Base-by-base conservation (phyloP, 352 stramenopile species). In the Phytopythium chamaehyphon region DNA sequence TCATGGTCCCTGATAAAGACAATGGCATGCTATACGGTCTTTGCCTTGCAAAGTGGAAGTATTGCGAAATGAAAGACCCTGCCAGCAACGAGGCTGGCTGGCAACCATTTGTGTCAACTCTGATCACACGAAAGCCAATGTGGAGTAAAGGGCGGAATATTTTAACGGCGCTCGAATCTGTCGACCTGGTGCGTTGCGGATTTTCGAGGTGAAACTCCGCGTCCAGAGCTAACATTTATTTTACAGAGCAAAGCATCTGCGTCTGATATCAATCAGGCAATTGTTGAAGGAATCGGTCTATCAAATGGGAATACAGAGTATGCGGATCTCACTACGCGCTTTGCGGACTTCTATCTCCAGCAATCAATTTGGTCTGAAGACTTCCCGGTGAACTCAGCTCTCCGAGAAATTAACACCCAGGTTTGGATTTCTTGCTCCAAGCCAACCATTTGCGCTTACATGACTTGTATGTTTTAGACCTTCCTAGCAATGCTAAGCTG, bases 371-470 rank as follows among this genome's bases (percentile, higher is more conserved):
- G 21, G 19, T 46, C 19, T 6, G 47, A 54, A 5, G 54, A 64
- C 3, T 57, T 72, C 9, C 64, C 72, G 1, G 24, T 86, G 14
- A 60, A 73, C 24, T 45, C 46, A 40, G 54, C 76, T 11, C 78
- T 86, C 28, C 74, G 76, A 42, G 69, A 86, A 28, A 64, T 88
- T 28, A 84, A 70, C 49, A 59, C 67, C 18, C 76, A 84, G 74
- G 76, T 88, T 18, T 3, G 9, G 19, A 8, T 9, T 33, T 33
- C 9, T 33, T n/a, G n/a, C n/a, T n/a, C n/a, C n/a, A n/a, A n/a
- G n/a, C n/a, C n/a, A n/a, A n/a, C n/a, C n/a, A n/a, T n/a, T n/a
- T n/a, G n/a, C n/a, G n/a, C n/a, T n/a, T n/a, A n/a, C n/a, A n/a
- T n/a, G n/a, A n/a, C 19, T 1, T 23, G 50, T 22, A 7, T 33